These are phyloP conservation scores for Lasiosphaeriaceae sp. DNA, from an alignment of 495 filamentous ascomycete species.

Conservation along the genomic window DNA sequence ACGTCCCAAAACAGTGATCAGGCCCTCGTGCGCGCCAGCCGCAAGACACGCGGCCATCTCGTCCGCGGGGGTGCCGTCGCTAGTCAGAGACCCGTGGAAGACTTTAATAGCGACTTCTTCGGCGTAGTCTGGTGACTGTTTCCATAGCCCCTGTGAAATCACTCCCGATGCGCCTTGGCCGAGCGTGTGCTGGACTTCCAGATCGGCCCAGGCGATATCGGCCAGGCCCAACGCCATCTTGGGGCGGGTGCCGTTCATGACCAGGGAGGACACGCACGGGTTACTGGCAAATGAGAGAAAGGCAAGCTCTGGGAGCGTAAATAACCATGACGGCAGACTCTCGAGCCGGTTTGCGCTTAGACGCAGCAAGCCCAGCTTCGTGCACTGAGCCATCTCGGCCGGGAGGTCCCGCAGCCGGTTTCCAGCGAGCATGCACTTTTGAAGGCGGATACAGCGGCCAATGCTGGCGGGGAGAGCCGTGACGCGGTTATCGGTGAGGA, in stretches of 20 bases:
- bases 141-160: constrained; percentile 35
- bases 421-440: constrained; percentile 43
- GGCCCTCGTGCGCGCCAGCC: constrained; percentile 41
- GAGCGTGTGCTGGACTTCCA: constrained; percentile 31
- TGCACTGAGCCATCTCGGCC: constrained; percentile 35
- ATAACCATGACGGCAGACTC: constrained; percentile 37
- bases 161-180: constrained; percentile 36
- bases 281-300: constrained; percentile 46
- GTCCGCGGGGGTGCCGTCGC: constrained; percentile 39
- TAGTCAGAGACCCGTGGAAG: constrained; percentile 38
- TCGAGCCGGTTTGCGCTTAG: constrained; percentile 37
- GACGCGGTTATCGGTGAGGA: constrained; percentile 41
- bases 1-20: constrained; percentile 40
- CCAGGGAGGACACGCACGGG: constrained; percentile 29
- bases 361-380: constrained; percentile 38
- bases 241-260: constrained; percentile 10
- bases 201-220: constrained; percentile 35
- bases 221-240: constrained; percentile 22
- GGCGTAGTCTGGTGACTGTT: constrained; percentile 19
- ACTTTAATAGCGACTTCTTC: constrained; percentile 45
- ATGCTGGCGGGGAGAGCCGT: constrained; percentile 34
- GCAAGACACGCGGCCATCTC: constrained; percentile 41
- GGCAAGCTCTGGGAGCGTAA: constrained; percentile 39
- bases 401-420: constrained; percentile 36
- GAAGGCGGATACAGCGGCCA: constrained; percentile 33